Evolutionary conservation across 192 early-diverging fungal species (phyloP), one percentile per base, ranked within the genome.

Genomic region (Coemansia sp.): DNA sequence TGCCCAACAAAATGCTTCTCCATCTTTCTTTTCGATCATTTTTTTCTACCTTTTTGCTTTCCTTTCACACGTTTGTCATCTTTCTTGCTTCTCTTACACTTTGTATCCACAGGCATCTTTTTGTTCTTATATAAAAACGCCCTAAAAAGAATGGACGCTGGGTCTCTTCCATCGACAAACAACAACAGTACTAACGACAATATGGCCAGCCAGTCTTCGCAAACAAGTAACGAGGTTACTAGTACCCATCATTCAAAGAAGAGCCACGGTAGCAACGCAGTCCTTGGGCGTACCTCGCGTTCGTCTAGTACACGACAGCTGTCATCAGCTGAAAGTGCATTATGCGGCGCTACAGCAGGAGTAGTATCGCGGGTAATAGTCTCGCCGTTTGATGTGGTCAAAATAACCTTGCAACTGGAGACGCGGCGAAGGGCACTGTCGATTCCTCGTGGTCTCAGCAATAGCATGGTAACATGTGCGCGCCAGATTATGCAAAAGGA

Each of bases 381-480:
- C 30, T 88, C 96, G 12, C 96, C 96, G 7, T 79, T 98, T 4
- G 96, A 98, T 58, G 94, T 98, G 6, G 86, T 96, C 62, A 98
- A 98, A 75, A 95, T 95, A 54, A 85, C 92, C 24, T 83, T 91
- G 25, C 90, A 75, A 59, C 81, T 80, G 1, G 72, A 82, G 48
- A 64, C 71, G 0, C 62, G 52, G 25, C 26, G 28, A 21, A 53
- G 31, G 18, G 30, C 65, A 23, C 47, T 25, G 53, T 26, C 32
- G 12, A 25, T 65, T 22, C 60, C 58, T n/a, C 38, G 38, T 16
- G 38, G 38, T 16, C 60, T 48, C 0, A 89, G 90, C 64, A 78
- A 64, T 47, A 85, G 87, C 0, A 82, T 95, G 47, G 7, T 87
- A 1, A 85, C 89, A 12, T 86, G 88, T n/a, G 72, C 88, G 30